phyloP scores from a whole-genome alignment of 164 flowering plant genomes.

The Aristolochia californica region DNA sequence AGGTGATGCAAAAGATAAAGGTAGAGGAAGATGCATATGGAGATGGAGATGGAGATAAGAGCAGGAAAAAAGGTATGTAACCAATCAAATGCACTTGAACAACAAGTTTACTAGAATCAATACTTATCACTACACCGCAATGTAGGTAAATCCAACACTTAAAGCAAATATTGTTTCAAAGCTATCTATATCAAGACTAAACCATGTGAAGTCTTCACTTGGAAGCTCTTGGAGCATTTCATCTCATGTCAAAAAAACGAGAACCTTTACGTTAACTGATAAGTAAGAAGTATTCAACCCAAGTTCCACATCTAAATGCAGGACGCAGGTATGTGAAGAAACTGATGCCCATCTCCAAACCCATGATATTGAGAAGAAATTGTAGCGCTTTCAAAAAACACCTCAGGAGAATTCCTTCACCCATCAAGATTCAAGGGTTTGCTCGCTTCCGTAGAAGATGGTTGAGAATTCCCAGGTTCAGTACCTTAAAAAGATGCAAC shows the following conservation, averaged over 20 bases:
- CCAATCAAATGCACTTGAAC: no score
- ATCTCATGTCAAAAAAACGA: no score
- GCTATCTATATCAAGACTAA: background rate
- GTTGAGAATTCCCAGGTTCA: conserved; percentile 37
- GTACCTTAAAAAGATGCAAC: conserved; percentile 30
- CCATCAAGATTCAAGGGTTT: conserved; percentile 47
- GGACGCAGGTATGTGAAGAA: conserved; percentile 26
- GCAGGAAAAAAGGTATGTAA: conserved; percentile 29
- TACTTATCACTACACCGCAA: no score
- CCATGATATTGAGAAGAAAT: conserved; percentile 24
- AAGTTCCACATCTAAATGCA: conserved; percentile 21
- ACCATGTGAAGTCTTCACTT: background rate
- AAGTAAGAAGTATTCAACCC: background rate
- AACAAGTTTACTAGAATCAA: no score
- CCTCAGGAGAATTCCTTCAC: conserved; percentile 44
- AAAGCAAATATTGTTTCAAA: background rate
- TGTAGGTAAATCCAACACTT: background rate
- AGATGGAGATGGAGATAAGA: conserved; percentile 14
- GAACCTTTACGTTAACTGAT: background rate
- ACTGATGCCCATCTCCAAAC: conserved; percentile 29
- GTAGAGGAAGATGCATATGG: conserved; percentile 14
- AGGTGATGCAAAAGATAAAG: conserved; percentile 33
- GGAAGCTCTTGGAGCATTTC: no score
- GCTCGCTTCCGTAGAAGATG: conserved; percentile 38
- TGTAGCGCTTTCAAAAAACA: conserved; percentile 27